Conservation (phyloP, 495 filamentous ascomycete species). For the Hypoxylon fuscum region DNA sequence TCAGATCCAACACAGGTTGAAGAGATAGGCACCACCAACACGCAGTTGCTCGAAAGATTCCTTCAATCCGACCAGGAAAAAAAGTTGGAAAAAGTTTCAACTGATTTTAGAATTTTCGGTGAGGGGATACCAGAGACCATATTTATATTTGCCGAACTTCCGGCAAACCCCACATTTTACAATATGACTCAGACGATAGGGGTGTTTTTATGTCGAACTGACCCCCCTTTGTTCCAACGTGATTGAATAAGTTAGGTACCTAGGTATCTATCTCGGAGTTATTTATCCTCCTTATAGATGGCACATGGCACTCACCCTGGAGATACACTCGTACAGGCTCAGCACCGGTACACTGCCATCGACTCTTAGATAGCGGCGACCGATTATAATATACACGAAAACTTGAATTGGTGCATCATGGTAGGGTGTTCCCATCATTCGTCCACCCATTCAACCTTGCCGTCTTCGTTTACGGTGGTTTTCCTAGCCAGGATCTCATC, state of each 20-base stretch:
- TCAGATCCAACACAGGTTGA: slow-evolving; percentile 19
- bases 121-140: slow-evolving; percentile 16
- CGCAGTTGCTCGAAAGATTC: slow-evolving; percentile 7
- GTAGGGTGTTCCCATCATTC: slow-evolving; percentile 20
- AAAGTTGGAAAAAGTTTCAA: not conserved
- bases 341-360: not conserved
- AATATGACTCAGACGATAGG: slow-evolving; percentile 27
- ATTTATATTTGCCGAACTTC: slow-evolving; percentile 30
- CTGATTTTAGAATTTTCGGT: slow-evolving; percentile 1
- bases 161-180: slow-evolving; percentile 19
- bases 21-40: slow-evolving; percentile 25
- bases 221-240: not conserved
- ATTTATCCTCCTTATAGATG: too few relatives aligned
- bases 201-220: not conserved
- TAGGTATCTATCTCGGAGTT: not conserved
- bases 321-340: slow-evolving; percentile 10
- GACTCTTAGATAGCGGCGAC: slow-evolving; percentile 1
- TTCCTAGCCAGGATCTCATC: slow-evolving; percentile 65
- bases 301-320: not conserved
- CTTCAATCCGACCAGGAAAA: slow-evolving; percentile 18
- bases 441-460: slow-evolving; percentile 50
- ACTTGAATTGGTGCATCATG: slow-evolving; percentile 17
- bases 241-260: not conserved
- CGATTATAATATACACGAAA: slow-evolving; percentile 28
- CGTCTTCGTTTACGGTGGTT: slow-evolving; percentile 46